A percentile compares a stretch with the other conserved stretches of the same genome.
phyloP scores from a whole-genome alignment of 2,329 filamentous ascomycete species.

The Reticulascus tulasneorum region DNA sequence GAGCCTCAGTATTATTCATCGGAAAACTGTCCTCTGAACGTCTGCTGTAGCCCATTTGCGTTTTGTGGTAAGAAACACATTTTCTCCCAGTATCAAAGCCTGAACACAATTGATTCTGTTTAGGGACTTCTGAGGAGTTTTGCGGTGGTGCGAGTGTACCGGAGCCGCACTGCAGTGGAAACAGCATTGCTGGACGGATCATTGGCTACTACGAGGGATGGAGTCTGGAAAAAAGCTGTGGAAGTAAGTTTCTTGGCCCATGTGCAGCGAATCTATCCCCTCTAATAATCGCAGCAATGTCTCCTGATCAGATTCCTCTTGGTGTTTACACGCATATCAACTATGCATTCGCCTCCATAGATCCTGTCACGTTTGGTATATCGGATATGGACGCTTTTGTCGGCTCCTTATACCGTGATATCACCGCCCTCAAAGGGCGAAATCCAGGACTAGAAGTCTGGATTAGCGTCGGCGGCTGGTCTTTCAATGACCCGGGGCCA shows the following conservation, averaged over 20 bases:
- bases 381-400: slow-evolving; percentile 8
- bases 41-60: neutral
- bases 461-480: slow-evolving; percentile 38
- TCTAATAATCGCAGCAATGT: too few relatives aligned
- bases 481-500: slow-evolving; percentile 22
- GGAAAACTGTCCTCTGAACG: neutral
- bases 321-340: slow-evolving; percentile 27
- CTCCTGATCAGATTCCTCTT: slow-evolving; percentile 21
- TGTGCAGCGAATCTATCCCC: too few relatives aligned
- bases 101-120: neutral
- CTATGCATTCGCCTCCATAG: slow-evolving; percentile 30
- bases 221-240: too few relatives aligned
- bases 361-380: slow-evolving; percentile 24
- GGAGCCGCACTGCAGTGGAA: neutral
- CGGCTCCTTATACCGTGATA: slow-evolving; percentile 21
- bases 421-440: slow-evolving; percentile 26
- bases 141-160: neutral
- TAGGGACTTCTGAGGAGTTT: neutral
- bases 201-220: slow-evolving; percentile 1
- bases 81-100: neutral
- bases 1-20: too few relatives aligned
- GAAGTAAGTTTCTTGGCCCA: too few relatives aligned
- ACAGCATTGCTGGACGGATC: neutral
- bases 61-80: too few relatives aligned
- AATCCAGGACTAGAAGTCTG: slow-evolving; percentile 27